Conservation (phyloP, 106 monocot species). For the Posidonia australis region DNA sequence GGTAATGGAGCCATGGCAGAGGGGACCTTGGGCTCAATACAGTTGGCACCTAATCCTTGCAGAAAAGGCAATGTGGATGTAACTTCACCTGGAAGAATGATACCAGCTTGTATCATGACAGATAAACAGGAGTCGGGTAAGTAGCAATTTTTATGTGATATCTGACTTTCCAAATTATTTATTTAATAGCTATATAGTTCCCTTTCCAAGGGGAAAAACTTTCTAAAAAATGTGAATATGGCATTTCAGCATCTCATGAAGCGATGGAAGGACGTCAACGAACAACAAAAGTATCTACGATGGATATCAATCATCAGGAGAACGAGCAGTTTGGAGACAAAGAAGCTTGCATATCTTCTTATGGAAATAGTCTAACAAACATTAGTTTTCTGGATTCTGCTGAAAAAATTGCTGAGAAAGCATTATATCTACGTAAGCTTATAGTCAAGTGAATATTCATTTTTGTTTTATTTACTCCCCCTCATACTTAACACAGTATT, state of each 20-base stretch:
- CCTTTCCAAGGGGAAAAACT: neutral
- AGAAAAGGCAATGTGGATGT: conserved; percentile 9
- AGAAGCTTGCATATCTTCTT: neutral
- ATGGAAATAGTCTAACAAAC: neutral
- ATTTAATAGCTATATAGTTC: no score
- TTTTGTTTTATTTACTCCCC: neutral
- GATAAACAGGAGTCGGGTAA: conserved; percentile 23
- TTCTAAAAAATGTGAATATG: neutral
- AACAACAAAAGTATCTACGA: neutral
- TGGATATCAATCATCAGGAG: neutral
- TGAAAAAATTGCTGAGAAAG: neutral
- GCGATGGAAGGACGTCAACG: neutral
- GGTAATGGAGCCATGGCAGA: conserved; percentile 3
- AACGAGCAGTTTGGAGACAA: neutral
- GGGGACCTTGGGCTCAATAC: conserved; percentile 8
- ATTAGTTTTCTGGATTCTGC: neutral
- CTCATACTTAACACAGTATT: neutral
- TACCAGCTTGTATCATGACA: neutral
- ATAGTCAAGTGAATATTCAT: neutral
- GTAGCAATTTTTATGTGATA: conserved; percentile 1
- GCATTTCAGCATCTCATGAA: neutral
- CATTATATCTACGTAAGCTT: neutral
- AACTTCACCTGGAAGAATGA: neutral
- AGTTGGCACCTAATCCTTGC: conserved; percentile 11
- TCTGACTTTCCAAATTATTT: no score